Conservation (phyloP, 1,284 basidiomycete species). For the Trichosporon coremiiforme region DNA sequence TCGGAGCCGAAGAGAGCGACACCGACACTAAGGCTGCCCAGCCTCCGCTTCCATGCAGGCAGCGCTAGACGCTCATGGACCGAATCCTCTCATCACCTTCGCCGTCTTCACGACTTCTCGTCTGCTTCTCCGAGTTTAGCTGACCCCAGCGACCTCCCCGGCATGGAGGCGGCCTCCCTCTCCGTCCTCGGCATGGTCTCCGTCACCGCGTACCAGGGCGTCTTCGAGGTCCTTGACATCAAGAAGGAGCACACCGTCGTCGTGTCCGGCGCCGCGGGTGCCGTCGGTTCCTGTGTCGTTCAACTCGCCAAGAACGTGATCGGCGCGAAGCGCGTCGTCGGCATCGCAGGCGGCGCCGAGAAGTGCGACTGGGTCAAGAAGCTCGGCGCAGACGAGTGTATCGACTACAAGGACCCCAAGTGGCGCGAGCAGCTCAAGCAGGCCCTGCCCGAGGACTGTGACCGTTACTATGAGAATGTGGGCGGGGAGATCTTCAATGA, state of each 20-base stretch:
- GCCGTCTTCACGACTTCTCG: too few species aligned
- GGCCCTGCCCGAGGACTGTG: constrained; percentile 44
- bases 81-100: too few species aligned
- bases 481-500: constrained; percentile 56
- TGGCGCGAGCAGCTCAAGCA: constrained; percentile 41
- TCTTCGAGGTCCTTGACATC: constrained; percentile 50
- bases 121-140: too few species aligned
- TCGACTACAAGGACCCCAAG: constrained; percentile 59
- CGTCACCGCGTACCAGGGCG: constrained; percentile 51
- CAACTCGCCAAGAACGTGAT: constrained; percentile 55
- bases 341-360: constrained; percentile 59
- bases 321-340: constrained; percentile 58
- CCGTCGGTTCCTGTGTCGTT: constrained; percentile 45
- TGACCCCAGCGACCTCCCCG: constrained; percentile 26
- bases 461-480: constrained; percentile 56
- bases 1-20: too few species aligned
- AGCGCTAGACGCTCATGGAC: too few species aligned
- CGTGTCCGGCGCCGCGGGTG: constrained; percentile 36
- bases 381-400: constrained; percentile 58
- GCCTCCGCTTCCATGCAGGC: too few species aligned
- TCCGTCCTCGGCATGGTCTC: constrained; percentile 43
- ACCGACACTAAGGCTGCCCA: too few species aligned
- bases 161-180: constrained; percentile 35
- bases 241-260: constrained; percentile 54
- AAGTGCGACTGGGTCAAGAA: constrained; percentile 59